Evolutionary conservation across 73 alveolate genomes (phyloP), one percentile per base, ranked within the genome.

Genomic region (Paraurostyla sp.): DNA sequence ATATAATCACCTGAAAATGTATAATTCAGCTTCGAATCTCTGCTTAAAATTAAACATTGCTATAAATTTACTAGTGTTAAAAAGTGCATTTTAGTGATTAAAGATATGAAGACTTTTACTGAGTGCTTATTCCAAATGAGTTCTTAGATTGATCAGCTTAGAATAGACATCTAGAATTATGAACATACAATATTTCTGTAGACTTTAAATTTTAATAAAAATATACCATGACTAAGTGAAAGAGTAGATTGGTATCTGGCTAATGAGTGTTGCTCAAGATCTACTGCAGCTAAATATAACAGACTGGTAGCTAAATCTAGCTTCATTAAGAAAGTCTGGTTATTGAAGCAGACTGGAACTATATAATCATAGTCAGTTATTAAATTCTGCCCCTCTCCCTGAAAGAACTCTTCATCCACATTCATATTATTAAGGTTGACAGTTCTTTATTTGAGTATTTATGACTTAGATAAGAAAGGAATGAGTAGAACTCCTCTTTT

Each of bases 321-420:
- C 25, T 65, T 65, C 40, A 65, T 11, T 1, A 65, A 6, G 25
- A 65, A 65, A 11, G 82, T 65, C 25, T 65, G 58, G 25, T 65
- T 65, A 38, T 65, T 65, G 18, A 65, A 65, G 36, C 82, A 65
- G 13, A 65, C 15, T 38, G 82, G 82, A 9, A 65, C 59, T 18
- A 65, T 22, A 65, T 65, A 65, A 38, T 65, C 82, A 65, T 65
- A 65, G 25, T 65, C 58, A 1, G 82, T 65, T n/a, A n/a, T n/a
- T 4, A 22, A 32, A 2, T 58, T 58, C 41, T 65, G 42, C 23
- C 20, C 41, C 13, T 58, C 82, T 38, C 54, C 58, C 35, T 65
- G 42, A 65, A 38, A 65, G 41, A 38, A 65, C 41, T 65, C 82
- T 35, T 65, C 82, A 32, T 65, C 82, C 1, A 65, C 82, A 65